Base-by-base conservation (phyloP, 192 early-diverging fungal species). In the Helicostylum pulchrum region DNA sequence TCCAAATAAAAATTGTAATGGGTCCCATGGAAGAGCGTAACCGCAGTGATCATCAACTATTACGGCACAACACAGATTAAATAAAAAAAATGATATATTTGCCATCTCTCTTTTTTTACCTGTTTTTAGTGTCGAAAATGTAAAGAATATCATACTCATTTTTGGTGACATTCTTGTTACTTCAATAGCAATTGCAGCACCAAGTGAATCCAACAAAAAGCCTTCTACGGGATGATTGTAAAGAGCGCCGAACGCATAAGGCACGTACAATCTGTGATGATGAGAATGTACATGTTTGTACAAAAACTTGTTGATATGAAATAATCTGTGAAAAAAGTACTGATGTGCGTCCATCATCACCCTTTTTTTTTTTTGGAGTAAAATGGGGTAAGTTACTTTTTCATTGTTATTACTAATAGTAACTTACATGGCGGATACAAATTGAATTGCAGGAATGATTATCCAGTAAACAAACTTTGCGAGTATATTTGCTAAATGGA, bases 161-260 rank as follows among this genome's bases (percentile, higher is more conserved):
- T 82, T 80, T 31, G 87, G 87, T 58, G 86, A 78, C 85, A 92
- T 85, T 44, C 87, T 78, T 49, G 83, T 76, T 49, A 90, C 26
- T 39, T 85, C 68, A 44, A 84, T 81, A 12, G 90, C 81, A 10
- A 92, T 45, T 0, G 74, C 78, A 42, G 86, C 79, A 51, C 90
- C 90, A 23, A 90, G 67, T 39, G 81, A 81, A 73, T 92, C 90
- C 77, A 92, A 74, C 51, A 92, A 45, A 62, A 92, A 84, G 3
- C 88, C 89, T 71, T 92, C 90, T 31, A 92, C 54, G 0, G 90
- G 90, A 66, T 92, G 90, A 73, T 92, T 92, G 74, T 92, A 92
- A 31, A 92, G 76, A 17, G 90, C 90, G 15, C 89, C 90, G 78
- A 84, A 92, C 8, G 90, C 88, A 75, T 87, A 92, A 26, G 87